Base-by-base conservation (phyloP, 805 yeast genomes). In the Blastobotrys attinorum region DNA sequence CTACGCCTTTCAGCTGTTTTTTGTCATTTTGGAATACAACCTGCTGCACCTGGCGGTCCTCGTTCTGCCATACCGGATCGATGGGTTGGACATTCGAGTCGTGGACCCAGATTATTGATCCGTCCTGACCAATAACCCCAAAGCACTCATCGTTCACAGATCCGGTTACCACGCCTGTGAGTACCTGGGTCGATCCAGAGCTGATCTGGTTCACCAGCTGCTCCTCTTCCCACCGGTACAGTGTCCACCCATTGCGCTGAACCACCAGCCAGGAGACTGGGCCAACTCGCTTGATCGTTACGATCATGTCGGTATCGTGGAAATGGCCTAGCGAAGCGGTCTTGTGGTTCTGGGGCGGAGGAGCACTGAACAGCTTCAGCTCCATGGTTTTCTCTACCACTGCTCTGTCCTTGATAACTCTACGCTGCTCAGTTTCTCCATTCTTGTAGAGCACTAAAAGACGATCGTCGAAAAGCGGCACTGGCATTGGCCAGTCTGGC, bases 401-500 rank as follows among this genome's bases (percentile, higher is more conserved):
- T n/a, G 11, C 15, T 33, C 22, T 20, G 21, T 27, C 32, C 25
- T 13, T 31, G 15, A 3, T 33, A 22, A 20, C 25, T 32, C 34
- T 27, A 25, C 10, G n/a, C 39, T 21, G 27, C 32, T 17, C 36
- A 16, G 20, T 15, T 23, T 27, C 21, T 21, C 41, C 41, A 43
- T 13, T 25, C 27, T 31, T 31, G 20, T 37, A 40, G 3, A 43
- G 34, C 4, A 47, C 18, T 10, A 49, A 34, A 15, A 47, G 15
- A 22, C 38, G 39, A 25, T 43, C 43, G 25, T 47, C 46, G 16
- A 45, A 39, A 11, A 49, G 22, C 10, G 47, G 40, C 16, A 33
- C 41, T 8, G 54, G 46, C 18, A 46, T 31, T 3, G 52, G 52
- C 54, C 54, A 51, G 29, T 45, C 50, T 13, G 40, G 46, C 36